Base-by-base conservation (phyloP, 2,329 filamentous ascomycete genomes). In the Clonostachys rhizophaga region DNA sequence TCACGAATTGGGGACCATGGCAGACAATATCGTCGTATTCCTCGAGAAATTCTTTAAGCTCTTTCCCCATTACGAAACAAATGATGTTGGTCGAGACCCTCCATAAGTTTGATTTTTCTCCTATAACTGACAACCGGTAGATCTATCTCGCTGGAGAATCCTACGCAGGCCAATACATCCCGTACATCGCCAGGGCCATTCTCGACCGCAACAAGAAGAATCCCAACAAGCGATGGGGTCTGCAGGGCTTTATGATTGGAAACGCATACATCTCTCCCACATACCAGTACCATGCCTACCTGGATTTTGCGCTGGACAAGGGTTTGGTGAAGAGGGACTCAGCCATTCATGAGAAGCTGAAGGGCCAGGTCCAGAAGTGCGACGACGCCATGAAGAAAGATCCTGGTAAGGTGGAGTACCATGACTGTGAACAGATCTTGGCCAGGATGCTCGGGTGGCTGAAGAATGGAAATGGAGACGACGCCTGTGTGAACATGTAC, bases 71-170 rank as follows among this genome's bases (percentile, higher is more conserved):
- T 96, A 95, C 65, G 84, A 89, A 57, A 75, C 82, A 46, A 92
- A 97, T 61, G 94, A 99, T 74, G 91, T 96, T 71, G 72, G 89
- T 77, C 6, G 24, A 30, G 43, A 8, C n/a, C n/a, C 11, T 16
- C 16, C 6, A 3, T 20, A 18, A 4, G 5, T 18, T 18, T 18
- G 18, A 18, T 18, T 18, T 18, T 18, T 18, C 18, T 18, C 18
- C 18, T 18, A 49, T 44, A 55, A 64, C 49, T 62, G 50, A 37
- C 39, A 33, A 2, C 6, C 10, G 6, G 17, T 59, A 97, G 91
- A 71, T 99, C 17, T 99, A 96, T 66, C 78, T 99, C 54, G 89
- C 92, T 2, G 94, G 95, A 56, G 94, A 99, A 71, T 99, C 92
- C 1, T 99, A 91, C 63, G 94, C 94, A 6, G 94, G 94, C 41